These are phyloP conservation scores for Claviceps spartinae DNA, from an alignment of 2,329 filamentous ascomycete species.

Conservation along the genomic window DNA sequence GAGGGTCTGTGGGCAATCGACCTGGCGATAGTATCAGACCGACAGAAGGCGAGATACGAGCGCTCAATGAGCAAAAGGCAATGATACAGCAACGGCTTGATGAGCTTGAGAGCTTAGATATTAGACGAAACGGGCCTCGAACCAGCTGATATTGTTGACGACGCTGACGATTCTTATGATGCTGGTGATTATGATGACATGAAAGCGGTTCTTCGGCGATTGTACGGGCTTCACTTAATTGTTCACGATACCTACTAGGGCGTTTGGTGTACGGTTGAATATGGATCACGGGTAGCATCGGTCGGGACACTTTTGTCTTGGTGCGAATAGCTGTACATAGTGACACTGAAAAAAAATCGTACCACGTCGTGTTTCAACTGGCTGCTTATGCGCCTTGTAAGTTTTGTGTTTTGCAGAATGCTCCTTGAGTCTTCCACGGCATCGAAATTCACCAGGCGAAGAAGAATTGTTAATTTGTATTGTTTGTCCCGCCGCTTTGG, in stretches of 20 bases:
- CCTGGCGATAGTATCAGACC: slow-evolving; percentile 9
- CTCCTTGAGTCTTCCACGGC: no score
- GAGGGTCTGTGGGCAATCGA: slow-evolving; percentile 11
- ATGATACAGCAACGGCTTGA: slow-evolving; percentile 22
- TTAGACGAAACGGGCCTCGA: not conserved
- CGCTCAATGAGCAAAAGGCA: slow-evolving; percentile 20
- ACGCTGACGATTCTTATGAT: not conserved
- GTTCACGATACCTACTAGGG: slow-evolving; percentile 3
- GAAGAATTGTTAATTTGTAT: no score
- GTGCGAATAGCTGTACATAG: no score
- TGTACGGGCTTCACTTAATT: not conserved
- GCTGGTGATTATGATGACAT: not conserved
- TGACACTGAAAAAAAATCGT: no score
- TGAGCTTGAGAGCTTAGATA: slow-evolving; percentile 15
- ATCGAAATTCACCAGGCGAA: no score
- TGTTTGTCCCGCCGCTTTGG: no score
- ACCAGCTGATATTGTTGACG: not conserved
- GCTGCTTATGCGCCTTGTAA: no score
- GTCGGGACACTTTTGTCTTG: not conserved
- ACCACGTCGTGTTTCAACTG: no score
- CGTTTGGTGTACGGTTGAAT: not conserved
- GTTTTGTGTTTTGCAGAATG: no score
- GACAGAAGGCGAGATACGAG: slow-evolving; percentile 19
- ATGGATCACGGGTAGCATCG: not conserved
- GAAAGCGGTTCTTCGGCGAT: not conserved